These are phyloP conservation scores for Coemansia sp. DNA, from an alignment of 192 early-diverging fungal species.

Conservation along the genomic window DNA sequence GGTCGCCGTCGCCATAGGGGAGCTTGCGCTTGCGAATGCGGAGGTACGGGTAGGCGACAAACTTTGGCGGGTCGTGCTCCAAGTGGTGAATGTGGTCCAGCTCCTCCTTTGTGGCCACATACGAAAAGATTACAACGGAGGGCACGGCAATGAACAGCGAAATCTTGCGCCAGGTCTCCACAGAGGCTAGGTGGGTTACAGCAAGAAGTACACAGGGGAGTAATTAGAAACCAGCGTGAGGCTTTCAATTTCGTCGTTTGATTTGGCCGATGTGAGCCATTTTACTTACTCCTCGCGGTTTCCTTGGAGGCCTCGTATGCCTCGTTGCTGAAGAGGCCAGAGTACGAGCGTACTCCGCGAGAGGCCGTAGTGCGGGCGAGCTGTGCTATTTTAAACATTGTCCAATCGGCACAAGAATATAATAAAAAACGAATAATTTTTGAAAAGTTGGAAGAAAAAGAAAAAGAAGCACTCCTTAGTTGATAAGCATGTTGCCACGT, in stretches of 20 bases:
- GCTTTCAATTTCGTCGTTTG: background rate
- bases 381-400: constrained; percentile 43
- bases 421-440: background rate
- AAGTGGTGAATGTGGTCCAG: constrained; percentile 54
- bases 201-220: background rate
- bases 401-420: background rate
- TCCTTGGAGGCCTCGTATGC: constrained; percentile 48
- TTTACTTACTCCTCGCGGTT: constrained; percentile 41
- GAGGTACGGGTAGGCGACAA: constrained; percentile 46
- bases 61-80: constrained; percentile 55
- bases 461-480: background rate
- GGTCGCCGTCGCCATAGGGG: constrained; percentile 55
- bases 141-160: constrained; percentile 48
- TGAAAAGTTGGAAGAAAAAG: constrained; percentile 8
- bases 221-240: background rate
- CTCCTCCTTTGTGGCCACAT: constrained; percentile 48
- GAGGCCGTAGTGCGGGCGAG: constrained; percentile 41
- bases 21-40: constrained; percentile 51
- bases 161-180: constrained; percentile 56
- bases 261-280: background rate
- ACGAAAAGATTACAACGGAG: constrained; percentile 30
- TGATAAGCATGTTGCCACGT: constrained; percentile 19
- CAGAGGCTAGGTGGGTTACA: constrained; percentile 23
- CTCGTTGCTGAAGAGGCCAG: constrained; percentile 29
- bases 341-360: constrained; percentile 48